These are phyloP conservation scores for Neospora caninum DNA, from an alignment of 169 alveolate species.

Conservation along the genomic window DNA sequence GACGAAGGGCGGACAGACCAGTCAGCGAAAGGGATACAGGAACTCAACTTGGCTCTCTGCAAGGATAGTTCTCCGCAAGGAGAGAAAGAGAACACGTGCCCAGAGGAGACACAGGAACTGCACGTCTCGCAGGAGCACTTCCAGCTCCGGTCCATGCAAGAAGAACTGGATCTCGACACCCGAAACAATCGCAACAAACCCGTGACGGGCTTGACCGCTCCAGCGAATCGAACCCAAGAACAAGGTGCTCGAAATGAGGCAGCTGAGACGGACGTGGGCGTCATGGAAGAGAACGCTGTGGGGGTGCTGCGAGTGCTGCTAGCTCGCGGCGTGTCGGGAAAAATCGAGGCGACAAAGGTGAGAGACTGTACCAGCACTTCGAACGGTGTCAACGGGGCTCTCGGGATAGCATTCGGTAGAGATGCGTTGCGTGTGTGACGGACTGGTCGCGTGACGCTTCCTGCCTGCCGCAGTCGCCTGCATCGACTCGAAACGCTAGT, in stretches of 20 bases:
- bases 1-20: too few relatives aligned
- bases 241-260: background rate
- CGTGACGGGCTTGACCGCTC: background rate
- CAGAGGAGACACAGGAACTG: background rate
- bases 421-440: too few relatives aligned
- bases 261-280: background rate
- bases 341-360: background rate
- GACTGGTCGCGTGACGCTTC: too few relatives aligned
- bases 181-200: background rate
- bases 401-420: too few relatives aligned
- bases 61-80: background rate
- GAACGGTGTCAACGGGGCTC: too few relatives aligned
- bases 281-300: background rate
- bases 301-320: background rate
- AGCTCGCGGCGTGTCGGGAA: background rate
- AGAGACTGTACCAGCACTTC: background rate
- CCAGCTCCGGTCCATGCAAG: background rate
- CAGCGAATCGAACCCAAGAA: background rate
- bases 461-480: too few relatives aligned
- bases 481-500: too few relatives aligned
- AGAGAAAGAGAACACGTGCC: background rate
- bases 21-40: too few relatives aligned
- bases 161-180: background rate
- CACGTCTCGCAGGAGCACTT: background rate
- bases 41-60: background rate